A percentile compares a stretch with the other conserved stretches of the same genome.
phyloP scores from a whole-genome alignment of 148 eudicot species.

The Talinum fruticosum region DNA sequence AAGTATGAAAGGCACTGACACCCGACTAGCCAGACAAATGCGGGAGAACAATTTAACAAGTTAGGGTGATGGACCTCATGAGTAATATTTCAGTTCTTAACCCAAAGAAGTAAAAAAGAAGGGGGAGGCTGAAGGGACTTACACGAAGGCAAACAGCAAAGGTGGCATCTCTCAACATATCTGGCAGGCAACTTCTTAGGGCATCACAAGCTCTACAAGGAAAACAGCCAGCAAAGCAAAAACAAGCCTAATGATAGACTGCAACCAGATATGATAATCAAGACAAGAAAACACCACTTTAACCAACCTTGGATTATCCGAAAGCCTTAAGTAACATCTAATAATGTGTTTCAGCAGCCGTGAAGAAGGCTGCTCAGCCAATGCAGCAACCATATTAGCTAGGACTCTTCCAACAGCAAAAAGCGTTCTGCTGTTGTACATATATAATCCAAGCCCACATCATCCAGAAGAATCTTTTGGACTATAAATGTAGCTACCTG shows the following conservation, averaged over 20 bases:
- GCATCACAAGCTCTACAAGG: constrained; percentile 93
- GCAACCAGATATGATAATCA: background rate
- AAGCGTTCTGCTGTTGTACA: constrained; percentile 98
- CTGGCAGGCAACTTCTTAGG: constrained; percentile 78
- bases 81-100: background rate
- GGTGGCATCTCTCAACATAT: constrained; percentile 73
- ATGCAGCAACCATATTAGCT: constrained; percentile 85
- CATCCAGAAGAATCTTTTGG: constrained; percentile 89
- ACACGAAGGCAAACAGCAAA: constrained; percentile 74
- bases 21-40: background rate
- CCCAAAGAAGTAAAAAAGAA: background rate
- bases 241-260: background rate
- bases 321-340: constrained; percentile 84
- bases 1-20: background rate
- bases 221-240: constrained; percentile 3
- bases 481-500: constrained; percentile 99
- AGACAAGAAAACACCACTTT: background rate
- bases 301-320: constrained; percentile 77
- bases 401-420: constrained; percentile 92
- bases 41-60: background rate
- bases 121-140: constrained; percentile 25
- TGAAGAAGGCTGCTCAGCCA: constrained; percentile 88
- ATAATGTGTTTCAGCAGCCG: constrained; percentile 87
- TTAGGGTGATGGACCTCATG: background rate
- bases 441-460: constrained; percentile 96